Conservation (phyloP, 2,329 filamentous ascomycete genomes). For the Xylaria sp. region DNA sequence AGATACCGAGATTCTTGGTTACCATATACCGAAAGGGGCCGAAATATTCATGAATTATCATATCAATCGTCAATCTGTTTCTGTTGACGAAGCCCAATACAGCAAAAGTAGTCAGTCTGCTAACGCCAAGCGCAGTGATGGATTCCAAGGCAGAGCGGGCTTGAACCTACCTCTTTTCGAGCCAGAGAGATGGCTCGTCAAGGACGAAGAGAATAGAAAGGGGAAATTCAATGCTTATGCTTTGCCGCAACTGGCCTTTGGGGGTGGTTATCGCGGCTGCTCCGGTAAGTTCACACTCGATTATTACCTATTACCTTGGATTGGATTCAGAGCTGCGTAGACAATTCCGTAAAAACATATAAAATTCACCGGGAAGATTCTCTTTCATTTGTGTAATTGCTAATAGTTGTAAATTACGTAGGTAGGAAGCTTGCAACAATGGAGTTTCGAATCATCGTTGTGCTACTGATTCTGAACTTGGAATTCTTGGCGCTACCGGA, state of each 20-base stretch:
- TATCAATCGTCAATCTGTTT: conserved; percentile 36
- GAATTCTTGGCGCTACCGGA: conserved; percentile 35
- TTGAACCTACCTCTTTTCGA: conserved; percentile 49
- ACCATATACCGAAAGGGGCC: conserved; percentile 36
- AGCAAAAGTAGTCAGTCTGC: conserved; percentile 42
- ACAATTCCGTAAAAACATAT: not conserved
- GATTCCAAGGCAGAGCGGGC: conserved; percentile 30
- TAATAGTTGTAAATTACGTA: not conserved
- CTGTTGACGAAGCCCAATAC: conserved; percentile 47
- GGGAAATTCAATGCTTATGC: conserved; percentile 51
- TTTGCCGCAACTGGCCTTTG: conserved; percentile 52
- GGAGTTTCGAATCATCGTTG: conserved; percentile 35
- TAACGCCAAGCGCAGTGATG: not conserved
- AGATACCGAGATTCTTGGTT: conserved; percentile 36
- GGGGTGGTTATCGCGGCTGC: conserved; percentile 53
- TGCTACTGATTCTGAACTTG: conserved; percentile 34
- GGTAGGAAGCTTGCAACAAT: conserved; percentile 38
- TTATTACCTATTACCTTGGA: not conserved
- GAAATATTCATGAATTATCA: conserved; percentile 43
- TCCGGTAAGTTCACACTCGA: conserved; percentile 44
- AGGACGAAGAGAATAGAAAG: conserved; percentile 41
- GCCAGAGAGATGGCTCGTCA: conserved; percentile 55
- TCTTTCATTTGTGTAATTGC: not conserved
- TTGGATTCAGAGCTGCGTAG: not conserved
- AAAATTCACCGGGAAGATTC: not conserved